Evolutionary conservation across 1,284 basidiomycete species (phyloP).

Genomic region (Ceraceosorus bombacis): DNA sequence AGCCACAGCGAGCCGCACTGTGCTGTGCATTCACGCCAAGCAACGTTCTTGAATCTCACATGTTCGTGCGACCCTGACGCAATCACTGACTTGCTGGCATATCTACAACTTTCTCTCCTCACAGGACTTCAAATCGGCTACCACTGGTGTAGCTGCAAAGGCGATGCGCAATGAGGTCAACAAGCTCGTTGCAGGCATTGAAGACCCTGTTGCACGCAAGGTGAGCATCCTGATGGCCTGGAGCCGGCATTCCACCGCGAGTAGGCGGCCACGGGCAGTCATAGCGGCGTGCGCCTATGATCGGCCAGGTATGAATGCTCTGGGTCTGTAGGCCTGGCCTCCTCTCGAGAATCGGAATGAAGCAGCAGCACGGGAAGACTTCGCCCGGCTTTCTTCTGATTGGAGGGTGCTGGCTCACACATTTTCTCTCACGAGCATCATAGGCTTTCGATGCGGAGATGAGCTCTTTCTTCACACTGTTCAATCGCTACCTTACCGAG

Average conservation of each 20-base stretch:
- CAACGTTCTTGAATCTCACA: neutral
- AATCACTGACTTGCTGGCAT: neutral
- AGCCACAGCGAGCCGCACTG: neutral
- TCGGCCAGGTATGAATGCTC: neutral
- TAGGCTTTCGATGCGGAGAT: conserved; percentile 96
- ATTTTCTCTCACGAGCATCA: too few species aligned
- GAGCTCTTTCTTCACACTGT: conserved; percentile 97
- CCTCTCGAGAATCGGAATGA: too few species aligned
- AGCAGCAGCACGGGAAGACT: too few species aligned
- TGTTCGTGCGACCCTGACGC: neutral
- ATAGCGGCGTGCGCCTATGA: neutral
- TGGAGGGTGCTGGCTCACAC: too few species aligned
- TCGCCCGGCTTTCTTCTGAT: too few species aligned
- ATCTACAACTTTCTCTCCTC: neutral
- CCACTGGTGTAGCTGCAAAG: conserved; percentile 93
- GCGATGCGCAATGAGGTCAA: conserved; percentile 98
- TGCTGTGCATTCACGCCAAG: neutral
- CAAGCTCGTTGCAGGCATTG: conserved; percentile 64
- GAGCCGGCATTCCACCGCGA: neutral
- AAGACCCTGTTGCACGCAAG: conserved; percentile 60
- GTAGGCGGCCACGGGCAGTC: too few species aligned
- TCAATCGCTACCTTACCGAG: conserved; percentile 93
- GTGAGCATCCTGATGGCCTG: conserved; percentile 51
- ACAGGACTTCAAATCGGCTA: conserved; percentile 87
- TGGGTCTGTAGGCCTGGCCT: too few species aligned